Base-by-base conservation (phyloP, 129 eudicot species). In the Helichrysum umbraculigerum region DNA sequence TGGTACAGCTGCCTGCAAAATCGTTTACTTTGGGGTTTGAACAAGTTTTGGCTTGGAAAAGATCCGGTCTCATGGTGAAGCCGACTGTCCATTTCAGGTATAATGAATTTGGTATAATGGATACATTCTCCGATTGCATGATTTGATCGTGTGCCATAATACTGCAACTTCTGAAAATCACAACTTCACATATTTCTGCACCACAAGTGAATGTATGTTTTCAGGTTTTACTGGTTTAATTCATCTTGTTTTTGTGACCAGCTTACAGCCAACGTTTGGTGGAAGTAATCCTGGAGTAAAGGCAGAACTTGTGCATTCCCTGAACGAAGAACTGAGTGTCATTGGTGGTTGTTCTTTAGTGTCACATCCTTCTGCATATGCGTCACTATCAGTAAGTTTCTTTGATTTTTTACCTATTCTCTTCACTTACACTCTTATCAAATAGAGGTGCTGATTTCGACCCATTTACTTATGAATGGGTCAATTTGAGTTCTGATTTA, bases 21-120 rank as follows among this genome's bases (percentile, higher is more conserved):
- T 91, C 97, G 12, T 83, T 91, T 68, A 65, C 92, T 0, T 74
- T 91, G 81, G 91, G 88, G 51, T 42, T 91, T 71, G 87, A 81
- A 60, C 97, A 89, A 84, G 86, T 90, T 64, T 78, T 91, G 77
- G 97, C 96, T 69, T 91, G 97, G 97, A 87, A 88, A 83, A 81
- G 92, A 83, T 89, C 92, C 47, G 97, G 97, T 76, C 92, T 91
- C 52, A 81, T 91, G 88, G 78, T 87, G 84, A 89, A 86, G 86
- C 97, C 97, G 54, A 89, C 90, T 2, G 29, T 91, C 63, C 92
- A 92, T 47, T 78, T 89, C 74, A 86, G 97, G 97, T 92, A 70
- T 20, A 76, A 35, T 75, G n/a, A 64, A 63, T 50, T n/a, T 47
- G 34, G 51, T 30, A 33, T 35, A 29, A 47, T 37, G 34, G n/a